Evolutionary conservation across 495 filamentous ascomycete genomes (phyloP), one percentile per base, ranked within the genome.

Genomic region (Emericellopsis terricola): DNA sequence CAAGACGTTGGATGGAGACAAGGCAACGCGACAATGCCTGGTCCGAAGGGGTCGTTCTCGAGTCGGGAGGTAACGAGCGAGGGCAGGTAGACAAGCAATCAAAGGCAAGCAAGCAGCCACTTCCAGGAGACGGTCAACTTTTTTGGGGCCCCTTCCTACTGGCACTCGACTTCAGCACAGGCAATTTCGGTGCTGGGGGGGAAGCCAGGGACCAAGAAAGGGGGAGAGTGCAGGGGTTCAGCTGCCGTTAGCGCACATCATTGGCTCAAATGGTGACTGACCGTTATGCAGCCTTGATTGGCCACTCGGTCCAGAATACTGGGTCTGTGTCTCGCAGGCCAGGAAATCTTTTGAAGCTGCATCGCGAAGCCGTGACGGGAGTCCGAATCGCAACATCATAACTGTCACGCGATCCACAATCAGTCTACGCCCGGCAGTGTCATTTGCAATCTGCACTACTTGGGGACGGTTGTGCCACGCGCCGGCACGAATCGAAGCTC

Each of bases 251-350:
- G 21, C 17, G 38, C 33, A 42, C 28, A 33, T 59, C 46, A 63
- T 63, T 60, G 59, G 57, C 41, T 38, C 29, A 37, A 28, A 40
- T 35, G 34, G 36, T n/a, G 48, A 44, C 51, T 29, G 45, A 55
- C 54, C 54, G 42, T 40, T 44, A 48, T 43, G 48, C 42, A 34
- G 15, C 14, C 44, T 38, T 31, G 17, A 43, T 54, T 41, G 35
- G 45, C 33, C 45, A 41, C 29, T 13, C 10, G 8, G 28, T 26
- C 23, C n/a, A n/a, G 8, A 4, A 15, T 13, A 29, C 15, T 29
- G 28, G 28, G 15, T 26, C 6, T 29, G 7, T 29, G 5, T 29
- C 28, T 15, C n/a, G 15, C 3, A 13, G 29, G 15, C 4, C 14
- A 15, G 29, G 11, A 15, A 6, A 16, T 9, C 8, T n/a, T 31